Evolutionary conservation across 768 basidiomycete species (phyloP).

Genomic region (Mycena belliarum): DNA sequence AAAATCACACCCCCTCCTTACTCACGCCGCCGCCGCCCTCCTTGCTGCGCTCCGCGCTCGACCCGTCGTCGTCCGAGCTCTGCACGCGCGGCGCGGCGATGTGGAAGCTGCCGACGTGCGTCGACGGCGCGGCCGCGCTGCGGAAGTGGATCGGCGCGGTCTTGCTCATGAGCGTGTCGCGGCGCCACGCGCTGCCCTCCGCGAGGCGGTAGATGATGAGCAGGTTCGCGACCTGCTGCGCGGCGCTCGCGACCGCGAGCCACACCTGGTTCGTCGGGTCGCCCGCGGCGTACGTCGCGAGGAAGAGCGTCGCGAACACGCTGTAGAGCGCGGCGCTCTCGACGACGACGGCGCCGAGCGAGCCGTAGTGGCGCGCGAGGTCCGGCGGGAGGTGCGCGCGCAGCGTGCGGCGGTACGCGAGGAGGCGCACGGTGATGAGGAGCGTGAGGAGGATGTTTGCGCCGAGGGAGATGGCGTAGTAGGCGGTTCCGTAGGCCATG

Average conservation of each 20-base stretch:
- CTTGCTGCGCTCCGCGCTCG: background rate
- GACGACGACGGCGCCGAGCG: slow-evolving; percentile 38
- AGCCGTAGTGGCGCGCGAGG: slow-evolving; percentile 37
- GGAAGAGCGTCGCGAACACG: slow-evolving; percentile 39
- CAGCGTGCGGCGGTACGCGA: slow-evolving; percentile 33
- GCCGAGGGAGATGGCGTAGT: slow-evolving; percentile 40
- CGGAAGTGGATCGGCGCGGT: slow-evolving; percentile 16
- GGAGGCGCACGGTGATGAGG: slow-evolving; percentile 38
- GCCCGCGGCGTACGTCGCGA: slow-evolving; percentile 40
- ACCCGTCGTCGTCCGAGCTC: background rate
- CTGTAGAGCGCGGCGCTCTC: slow-evolving; percentile 50
- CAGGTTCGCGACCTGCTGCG: slow-evolving; percentile 38
- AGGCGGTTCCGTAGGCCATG: slow-evolving; percentile 38
- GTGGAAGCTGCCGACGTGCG: slow-evolving; percentile 12
- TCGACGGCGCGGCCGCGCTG: background rate
- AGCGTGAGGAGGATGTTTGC: slow-evolving; percentile 43
- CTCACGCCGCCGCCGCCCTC: background rate
- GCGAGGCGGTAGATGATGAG: slow-evolving; percentile 44
- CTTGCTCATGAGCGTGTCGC: slow-evolving; percentile 25
- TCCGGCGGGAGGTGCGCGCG: slow-evolving; percentile 33
- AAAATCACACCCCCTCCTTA: too few relatives aligned
- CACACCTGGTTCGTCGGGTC: slow-evolving; percentile 44
- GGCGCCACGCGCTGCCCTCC: slow-evolving; percentile 41
- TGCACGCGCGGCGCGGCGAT: background rate
- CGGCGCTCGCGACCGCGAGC: slow-evolving; percentile 27